A percentile compares a stretch with the other conserved stretches of the same genome.
Evolutionary conservation across 176 grass and related monocot species (phyloP).

Genomic region (Eleusine coracana): DNA sequence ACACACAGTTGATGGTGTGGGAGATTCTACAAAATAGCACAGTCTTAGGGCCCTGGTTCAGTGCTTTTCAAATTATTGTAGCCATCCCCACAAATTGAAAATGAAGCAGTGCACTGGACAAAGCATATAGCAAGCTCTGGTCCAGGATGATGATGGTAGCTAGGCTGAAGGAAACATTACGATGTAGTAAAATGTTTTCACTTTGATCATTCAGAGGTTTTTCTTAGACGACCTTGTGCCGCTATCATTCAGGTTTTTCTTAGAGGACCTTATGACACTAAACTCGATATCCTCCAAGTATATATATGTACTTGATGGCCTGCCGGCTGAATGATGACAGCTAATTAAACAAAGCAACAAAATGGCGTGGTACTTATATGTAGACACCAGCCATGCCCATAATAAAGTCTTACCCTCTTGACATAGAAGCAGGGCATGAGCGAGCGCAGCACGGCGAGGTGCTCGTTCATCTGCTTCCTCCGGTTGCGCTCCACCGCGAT

Average conservation of each 20-base stretch:
- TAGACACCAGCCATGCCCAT: background rate
- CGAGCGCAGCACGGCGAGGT: conserved; percentile 62
- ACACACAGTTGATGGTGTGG: background rate
- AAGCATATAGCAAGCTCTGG: background rate
- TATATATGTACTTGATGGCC: background rate
- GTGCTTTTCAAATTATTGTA: background rate
- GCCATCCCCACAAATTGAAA: background rate
- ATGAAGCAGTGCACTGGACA: background rate
- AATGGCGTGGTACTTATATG: background rate
- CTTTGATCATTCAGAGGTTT: too few species aligned
- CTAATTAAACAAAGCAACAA: background rate
- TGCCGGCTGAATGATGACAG: background rate
- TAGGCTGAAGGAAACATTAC: background rate
- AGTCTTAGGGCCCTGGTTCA: background rate
- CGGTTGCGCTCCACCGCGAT: conserved; percentile 91
- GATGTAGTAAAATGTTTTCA: too few species aligned
- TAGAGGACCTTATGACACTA: background rate
- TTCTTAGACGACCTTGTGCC: too few species aligned
- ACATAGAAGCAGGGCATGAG: conserved; percentile 93
- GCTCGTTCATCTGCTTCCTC: conserved; percentile 93
- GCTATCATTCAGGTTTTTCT: background rate
- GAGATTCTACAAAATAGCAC: background rate
- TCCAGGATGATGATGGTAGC: background rate
- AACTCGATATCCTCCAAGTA: background rate
- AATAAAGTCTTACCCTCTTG: conserved; percentile 55